Evolutionary conservation across 75 land plant genomes (phyloP), one percentile per base, ranked within the genome.

Genomic region (Ceratopteris richardii): DNA sequence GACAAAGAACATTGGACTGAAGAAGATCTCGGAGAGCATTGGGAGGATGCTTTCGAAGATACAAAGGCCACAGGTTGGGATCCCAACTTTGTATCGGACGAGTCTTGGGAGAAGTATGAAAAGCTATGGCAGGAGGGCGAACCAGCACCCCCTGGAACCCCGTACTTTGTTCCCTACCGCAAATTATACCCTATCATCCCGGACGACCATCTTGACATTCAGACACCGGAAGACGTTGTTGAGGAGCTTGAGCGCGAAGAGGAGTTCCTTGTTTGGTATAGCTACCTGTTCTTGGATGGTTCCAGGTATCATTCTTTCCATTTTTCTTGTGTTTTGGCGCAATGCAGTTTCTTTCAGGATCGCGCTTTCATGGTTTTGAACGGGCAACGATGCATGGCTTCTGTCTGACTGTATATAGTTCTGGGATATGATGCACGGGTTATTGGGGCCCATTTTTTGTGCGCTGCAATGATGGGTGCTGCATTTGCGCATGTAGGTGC

Each of bases 191-290:
- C 97, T 12, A 61, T 52, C 1, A 64, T 87, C 12, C 85, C 88
- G 5, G 73, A 78, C 14, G 74, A 75, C 43, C 77, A 77, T 47
- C 29, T 57, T 40, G 92, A 91, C 25, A 82, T 91, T 26, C 29
- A 54, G 12, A 80, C 7, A 19, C 82, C 92, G 20, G 77, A 73
- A 61, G 58, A 66, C 0, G 97, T 82, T n/a, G 73, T 91, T 57
- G 92, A 87, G 63, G 97, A 91, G 76, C 57, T 91, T 60, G 97
- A 91, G 57, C 73, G 85, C 57, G 82, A 80, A 62, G 97, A 91
- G 74, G 97, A 91, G 79, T 82, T 82, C 54, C 76, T 91, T 30
- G 63, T 33, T 7, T 91, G 97, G 97, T 83, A 60, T 44, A 91
- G 97, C 78, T 82, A 71, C 69, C 62, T 91, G 37, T 91, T 91